These are phyloP conservation scores for Monilinia fructigena DNA, from an alignment of 2,329 filamentous ascomycete genomes.

Conservation along the genomic window DNA sequence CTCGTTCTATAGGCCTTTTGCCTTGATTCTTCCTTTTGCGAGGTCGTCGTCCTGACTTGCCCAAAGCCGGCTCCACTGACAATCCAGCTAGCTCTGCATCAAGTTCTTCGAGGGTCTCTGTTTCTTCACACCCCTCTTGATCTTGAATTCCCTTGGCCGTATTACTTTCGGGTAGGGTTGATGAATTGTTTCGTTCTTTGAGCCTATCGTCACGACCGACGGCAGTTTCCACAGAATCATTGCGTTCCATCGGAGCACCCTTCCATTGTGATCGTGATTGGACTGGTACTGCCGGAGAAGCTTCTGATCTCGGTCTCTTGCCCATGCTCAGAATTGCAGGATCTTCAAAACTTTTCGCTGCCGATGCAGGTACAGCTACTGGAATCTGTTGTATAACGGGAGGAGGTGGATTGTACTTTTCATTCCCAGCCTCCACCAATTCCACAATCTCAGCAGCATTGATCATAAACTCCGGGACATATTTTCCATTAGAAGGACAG, in stretches of 20 bases:
- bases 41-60: slow-evolving; percentile 42
- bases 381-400: slow-evolving; percentile 15
- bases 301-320: slow-evolving; percentile 39
- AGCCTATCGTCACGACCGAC: slow-evolving; percentile 30
- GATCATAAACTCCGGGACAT: slow-evolving; percentile 39
- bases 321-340: slow-evolving; percentile 42
- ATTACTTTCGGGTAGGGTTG: slow-evolving; percentile 48
- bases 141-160: slow-evolving; percentile 43
- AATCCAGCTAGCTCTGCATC: slow-evolving; percentile 28
- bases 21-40: slow-evolving; percentile 43
- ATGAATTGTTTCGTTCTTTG: slow-evolving; percentile 39
- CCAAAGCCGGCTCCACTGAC: slow-evolving; percentile 28
- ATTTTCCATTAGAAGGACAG: slow-evolving; percentile 38
- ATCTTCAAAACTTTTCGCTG: slow-evolving; percentile 36
- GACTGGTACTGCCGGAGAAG: slow-evolving; percentile 23
- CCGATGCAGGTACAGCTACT: slow-evolving; percentile 22
- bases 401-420: slow-evolving; percentile 30
- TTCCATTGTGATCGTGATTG: slow-evolving; percentile 37
- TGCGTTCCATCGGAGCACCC: slow-evolving; percentile 38
- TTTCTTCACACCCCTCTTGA: slow-evolving; percentile 28
- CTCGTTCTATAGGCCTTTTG: slow-evolving; percentile 42
- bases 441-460: slow-evolving; percentile 39
- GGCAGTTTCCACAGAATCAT: slow-evolving; percentile 32
- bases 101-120: slow-evolving; percentile 34
- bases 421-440: slow-evolving; percentile 38